These are phyloP conservation scores for Laguncularia racemosa DNA, from an alignment of 345 rosid genomes.

Conservation along the genomic window DNA sequence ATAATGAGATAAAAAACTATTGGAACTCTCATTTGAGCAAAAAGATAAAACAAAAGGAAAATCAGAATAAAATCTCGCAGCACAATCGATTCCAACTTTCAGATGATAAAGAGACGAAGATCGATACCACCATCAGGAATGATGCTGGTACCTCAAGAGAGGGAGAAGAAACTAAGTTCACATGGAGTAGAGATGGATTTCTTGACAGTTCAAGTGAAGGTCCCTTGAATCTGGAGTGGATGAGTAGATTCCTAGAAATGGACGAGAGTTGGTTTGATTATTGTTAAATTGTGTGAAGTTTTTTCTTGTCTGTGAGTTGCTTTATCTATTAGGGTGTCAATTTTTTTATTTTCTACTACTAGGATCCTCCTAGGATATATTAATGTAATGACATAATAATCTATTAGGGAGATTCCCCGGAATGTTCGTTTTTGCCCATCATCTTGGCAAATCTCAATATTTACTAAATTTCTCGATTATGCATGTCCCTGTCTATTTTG, in stretches of 20 bases:
- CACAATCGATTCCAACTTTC: conserved; percentile 3
- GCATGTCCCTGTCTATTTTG: too few species aligned
- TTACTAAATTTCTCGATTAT: too few species aligned
- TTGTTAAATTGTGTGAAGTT: not conserved
- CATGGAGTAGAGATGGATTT: conserved; percentile 8
- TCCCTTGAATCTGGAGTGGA: conserved; percentile 38
- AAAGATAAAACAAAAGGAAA: conserved; percentile 25
- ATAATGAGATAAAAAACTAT: conserved; percentile 48
- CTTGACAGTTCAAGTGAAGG: conserved; percentile 16
- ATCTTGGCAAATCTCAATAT: too few species aligned
- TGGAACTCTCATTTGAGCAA: conserved; percentile 52
- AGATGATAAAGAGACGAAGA: conserved; percentile 1
- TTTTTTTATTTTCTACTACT: too few species aligned
- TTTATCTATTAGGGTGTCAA: too few species aligned
- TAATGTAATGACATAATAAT: too few species aligned
- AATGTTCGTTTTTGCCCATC: too few species aligned
- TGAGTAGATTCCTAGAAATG: conserved; percentile 27
- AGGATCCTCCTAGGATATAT: too few species aligned
- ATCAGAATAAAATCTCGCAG: conserved; percentile 7
- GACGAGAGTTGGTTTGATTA: conserved; percentile 24
- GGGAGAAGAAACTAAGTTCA: conserved; percentile 6
- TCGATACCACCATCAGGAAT: not conserved
- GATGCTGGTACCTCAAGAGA: conserved; percentile 3
- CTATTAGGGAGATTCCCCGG: too few species aligned
- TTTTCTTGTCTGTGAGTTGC: not conserved